phyloP scores from a whole-genome alignment of 2,329 filamentous ascomycete species.

The Alternaria burnsii region DNA sequence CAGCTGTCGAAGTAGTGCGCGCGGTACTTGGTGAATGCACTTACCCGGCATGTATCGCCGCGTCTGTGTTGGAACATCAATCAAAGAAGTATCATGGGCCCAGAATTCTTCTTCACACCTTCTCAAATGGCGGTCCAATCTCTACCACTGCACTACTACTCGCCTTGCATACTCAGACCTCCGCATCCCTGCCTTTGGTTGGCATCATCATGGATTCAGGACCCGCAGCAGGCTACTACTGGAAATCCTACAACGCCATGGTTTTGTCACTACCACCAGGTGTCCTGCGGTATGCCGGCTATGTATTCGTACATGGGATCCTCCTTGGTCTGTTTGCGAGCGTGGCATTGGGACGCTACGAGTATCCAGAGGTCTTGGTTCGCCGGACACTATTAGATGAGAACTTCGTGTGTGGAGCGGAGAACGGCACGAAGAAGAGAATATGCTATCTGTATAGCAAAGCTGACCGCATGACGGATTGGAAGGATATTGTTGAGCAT shows the following conservation, averaged over 20 bases:
- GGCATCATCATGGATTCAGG: conserved; percentile 19
- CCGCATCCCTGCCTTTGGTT: conserved; percentile 13
- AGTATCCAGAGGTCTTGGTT: conserved; percentile 12
- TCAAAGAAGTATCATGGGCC: not conserved
- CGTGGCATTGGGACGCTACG: conserved; percentile 8
- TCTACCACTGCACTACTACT: conserved; percentile 12
- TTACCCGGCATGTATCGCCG: not conserved
- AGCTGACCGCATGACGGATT: conserved; percentile 62
- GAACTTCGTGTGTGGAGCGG: not conserved
- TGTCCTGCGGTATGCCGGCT: not conserved
- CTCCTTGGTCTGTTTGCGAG: not conserved
- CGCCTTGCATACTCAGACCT: not conserved
- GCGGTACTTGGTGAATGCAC: conserved; percentile 12
- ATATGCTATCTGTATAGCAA: conserved; percentile 67
- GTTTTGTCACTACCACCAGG: conserved; percentile 12
- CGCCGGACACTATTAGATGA: conserved; percentile 14
- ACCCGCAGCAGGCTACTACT: conserved; percentile 11
- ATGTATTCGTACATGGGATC: conserved; percentile 8
- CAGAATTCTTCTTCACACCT: conserved; percentile 20
- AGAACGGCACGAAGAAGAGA: conserved; percentile 40
- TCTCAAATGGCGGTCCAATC: conserved; percentile 28
- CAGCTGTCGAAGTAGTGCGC: conserved; percentile 18
- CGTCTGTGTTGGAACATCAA: not conserved
- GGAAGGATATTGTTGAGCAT: conserved; percentile 62
- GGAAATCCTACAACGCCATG: conserved; percentile 29